Evolutionary conservation across 139 green algal genomes (phyloP).

Genomic region (Picochlorum sp.): DNA sequence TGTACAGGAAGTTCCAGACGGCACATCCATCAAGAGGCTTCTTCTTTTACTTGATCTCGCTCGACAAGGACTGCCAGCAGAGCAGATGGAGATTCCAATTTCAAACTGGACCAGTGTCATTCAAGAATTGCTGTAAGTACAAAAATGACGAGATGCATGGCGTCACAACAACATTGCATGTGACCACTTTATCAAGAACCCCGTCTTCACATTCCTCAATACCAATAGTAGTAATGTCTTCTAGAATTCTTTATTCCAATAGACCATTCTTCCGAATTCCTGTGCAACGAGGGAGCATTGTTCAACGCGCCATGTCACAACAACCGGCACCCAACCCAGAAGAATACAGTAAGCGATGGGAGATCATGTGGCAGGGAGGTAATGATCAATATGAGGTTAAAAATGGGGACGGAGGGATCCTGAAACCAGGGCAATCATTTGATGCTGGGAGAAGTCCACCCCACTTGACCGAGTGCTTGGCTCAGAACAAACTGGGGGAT

Average conservation of each 20-base stretch:
- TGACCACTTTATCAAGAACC: no score
- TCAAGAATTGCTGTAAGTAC: constrained; percentile 9
- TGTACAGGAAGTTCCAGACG: constrained; percentile 23
- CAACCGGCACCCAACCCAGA: not conserved
- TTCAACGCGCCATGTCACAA: no score
- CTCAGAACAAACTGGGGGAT: not conserved
- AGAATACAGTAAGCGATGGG: constrained; percentile 11
- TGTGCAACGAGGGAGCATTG: no score
- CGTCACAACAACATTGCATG: not conserved
- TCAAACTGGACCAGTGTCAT: constrained; percentile 24
- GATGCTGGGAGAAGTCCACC: not conserved
- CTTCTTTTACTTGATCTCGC: constrained; percentile 95
- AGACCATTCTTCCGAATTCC: no score
- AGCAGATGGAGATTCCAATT: constrained; percentile 6
- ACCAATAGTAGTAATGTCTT: no score
- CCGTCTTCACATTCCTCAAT: no score
- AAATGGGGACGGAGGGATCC: not conserved
- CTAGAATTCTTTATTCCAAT: no score
- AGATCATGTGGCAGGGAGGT: constrained; percentile 6
- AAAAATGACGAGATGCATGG: not conserved
- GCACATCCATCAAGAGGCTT: constrained; percentile 91
- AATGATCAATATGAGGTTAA: not conserved
- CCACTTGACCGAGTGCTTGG: not conserved
- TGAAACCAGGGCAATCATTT: constrained; percentile 9
- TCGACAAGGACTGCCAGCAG: constrained; percentile 39